These are phyloP conservation scores for Sporisorium reilianum DNA, from an alignment of 1,284 basidiomycete species.

Conservation along the genomic window DNA sequence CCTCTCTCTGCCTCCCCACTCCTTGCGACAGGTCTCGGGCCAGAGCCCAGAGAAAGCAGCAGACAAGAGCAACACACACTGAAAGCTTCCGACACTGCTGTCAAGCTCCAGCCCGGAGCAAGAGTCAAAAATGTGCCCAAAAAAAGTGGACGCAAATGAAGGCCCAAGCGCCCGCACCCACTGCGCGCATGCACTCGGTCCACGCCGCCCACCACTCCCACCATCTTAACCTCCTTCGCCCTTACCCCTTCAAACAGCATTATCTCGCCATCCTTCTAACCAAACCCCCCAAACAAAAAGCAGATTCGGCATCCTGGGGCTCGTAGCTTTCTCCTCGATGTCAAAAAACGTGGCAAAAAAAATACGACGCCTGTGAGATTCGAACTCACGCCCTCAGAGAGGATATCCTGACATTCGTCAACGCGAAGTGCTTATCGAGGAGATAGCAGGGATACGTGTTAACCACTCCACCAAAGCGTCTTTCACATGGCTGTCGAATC, in stretches of 20 bases:
- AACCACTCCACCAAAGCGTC: constrained; percentile 59
- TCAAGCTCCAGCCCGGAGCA: not conserved
- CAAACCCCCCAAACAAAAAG: not conserved
- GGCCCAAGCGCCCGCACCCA: not conserved
- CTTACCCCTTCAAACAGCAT: constrained; percentile 1
- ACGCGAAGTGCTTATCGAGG: constrained; percentile 9
- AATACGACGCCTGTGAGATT: constrained; percentile 54
- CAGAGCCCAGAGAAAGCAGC: not conserved
- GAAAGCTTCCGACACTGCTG: too few relatives aligned
- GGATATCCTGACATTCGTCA: constrained; percentile 41
- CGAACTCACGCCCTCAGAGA: constrained; percentile 59
- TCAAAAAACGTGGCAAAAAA: constrained; percentile 3
- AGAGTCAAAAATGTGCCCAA: not conserved
- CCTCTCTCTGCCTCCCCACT: too few relatives aligned
- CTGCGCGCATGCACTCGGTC: too few relatives aligned
- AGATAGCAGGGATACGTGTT: constrained; percentile 56
- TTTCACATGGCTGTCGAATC: not conserved
- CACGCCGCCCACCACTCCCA: too few relatives aligned
- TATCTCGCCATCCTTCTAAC: constrained; percentile 1
- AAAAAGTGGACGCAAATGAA: not conserved
- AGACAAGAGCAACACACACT: too few relatives aligned
- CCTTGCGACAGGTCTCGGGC: not conserved
- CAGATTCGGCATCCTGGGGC: not conserved
- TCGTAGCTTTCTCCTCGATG: constrained; percentile 5
- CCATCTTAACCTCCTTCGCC: not conserved